Conservation (phyloP, 148 eudicot genomes). For the Bassia scoparia region DNA sequence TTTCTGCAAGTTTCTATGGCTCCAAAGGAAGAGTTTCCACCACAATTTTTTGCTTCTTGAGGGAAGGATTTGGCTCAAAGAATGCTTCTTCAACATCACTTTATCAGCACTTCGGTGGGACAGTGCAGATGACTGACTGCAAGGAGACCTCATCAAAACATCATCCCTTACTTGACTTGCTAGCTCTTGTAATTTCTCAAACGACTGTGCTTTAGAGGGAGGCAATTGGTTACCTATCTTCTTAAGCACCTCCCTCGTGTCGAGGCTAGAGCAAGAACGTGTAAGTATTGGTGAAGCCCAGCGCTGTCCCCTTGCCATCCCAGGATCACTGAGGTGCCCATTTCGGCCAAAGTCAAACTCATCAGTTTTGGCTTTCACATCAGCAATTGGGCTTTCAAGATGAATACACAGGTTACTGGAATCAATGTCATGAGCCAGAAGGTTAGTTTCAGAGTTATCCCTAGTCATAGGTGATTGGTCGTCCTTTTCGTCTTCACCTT, state of each 20-base stretch:
- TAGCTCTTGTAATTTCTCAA: slow-evolving; percentile 52
- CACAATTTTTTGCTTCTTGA: slow-evolving; percentile 72
- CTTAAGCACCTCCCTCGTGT: slow-evolving; percentile 49
- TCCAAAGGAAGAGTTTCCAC: slow-evolving; percentile 97
- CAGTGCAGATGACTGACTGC: slow-evolving; percentile 55
- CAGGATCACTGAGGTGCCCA: slow-evolving; percentile 87
- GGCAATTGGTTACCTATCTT: slow-evolving; percentile 49
- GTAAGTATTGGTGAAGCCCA: slow-evolving; percentile 65
- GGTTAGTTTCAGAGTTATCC: slow-evolving; percentile 51
- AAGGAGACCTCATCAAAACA: slow-evolving; percentile 33
- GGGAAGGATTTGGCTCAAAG: slow-evolving; percentile 83
- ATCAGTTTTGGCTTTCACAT: slow-evolving; percentile 33
- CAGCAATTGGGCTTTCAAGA: slow-evolving; percentile 12
- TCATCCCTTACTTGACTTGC: slow-evolving; percentile 35
- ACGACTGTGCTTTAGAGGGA: slow-evolving; percentile 50
- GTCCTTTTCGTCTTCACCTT: slow-evolving; percentile 85
- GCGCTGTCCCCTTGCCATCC: slow-evolving; percentile 41
- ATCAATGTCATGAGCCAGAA: slow-evolving; percentile 30
- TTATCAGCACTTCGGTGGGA: slow-evolving; percentile 69
- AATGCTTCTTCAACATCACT: slow-evolving; percentile 75
- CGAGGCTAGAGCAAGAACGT: slow-evolving; percentile 77
- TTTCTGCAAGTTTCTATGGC: slow-evolving; percentile 69
- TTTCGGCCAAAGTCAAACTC: slow-evolving; percentile 27
- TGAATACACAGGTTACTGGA: slow-evolving; percentile 28
- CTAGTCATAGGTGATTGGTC: slow-evolving; percentile 44